Evolutionary conservation across 345 rosid genomes (phyloP).

Genomic region (Garcia nutans): DNA sequence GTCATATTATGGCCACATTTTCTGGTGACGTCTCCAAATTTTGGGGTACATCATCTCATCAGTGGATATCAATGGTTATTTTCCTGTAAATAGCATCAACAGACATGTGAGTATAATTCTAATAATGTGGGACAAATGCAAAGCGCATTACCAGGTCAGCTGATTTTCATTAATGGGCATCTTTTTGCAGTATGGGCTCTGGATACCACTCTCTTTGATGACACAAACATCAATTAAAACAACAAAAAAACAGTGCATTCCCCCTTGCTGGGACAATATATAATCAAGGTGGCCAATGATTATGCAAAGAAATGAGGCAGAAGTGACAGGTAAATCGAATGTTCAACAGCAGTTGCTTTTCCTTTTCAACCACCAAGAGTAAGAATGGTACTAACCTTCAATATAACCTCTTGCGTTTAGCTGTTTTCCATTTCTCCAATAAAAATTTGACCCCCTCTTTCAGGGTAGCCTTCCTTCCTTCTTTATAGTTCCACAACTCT

Average conservation of each 20-base stretch:
- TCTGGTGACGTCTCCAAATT: neutral
- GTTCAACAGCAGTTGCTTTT: neutral
- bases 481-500: constrained; percentile 76
- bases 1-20: neutral
- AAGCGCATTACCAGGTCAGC: neutral
- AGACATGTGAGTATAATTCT: neutral
- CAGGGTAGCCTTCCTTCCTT: constrained; percentile 61
- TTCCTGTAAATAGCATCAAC: constrained; percentile 6
- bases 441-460: constrained; percentile 59
- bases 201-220: neutral
- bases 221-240: neutral
- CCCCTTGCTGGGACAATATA: neutral
- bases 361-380: neutral
- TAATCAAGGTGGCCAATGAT: neutral
- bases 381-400: constrained; percentile 17
- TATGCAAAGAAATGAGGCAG: neutral
- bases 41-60: neutral
- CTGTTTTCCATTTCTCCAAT: constrained; percentile 48
- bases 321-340: neutral
- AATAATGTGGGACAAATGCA: neutral
- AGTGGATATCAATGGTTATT: neutral
- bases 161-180: neutral
- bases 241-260: neutral
- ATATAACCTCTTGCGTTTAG: constrained; percentile 38
- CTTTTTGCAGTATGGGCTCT: neutral